phyloP scores from a whole-genome alignment of 768 basidiomycete species.

The Naematelia aurantialba region DNA sequence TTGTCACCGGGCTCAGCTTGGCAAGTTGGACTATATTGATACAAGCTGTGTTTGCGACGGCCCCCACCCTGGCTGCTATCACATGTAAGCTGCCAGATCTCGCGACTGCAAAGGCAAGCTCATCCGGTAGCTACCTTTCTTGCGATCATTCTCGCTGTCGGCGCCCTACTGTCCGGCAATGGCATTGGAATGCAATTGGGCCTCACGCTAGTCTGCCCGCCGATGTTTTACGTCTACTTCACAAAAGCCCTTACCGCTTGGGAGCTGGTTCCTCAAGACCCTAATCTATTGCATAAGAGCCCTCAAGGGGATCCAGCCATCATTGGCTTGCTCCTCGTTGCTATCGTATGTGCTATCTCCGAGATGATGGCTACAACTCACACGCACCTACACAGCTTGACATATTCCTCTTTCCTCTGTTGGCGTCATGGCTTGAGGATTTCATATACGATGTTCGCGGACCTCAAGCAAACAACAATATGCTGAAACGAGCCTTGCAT shows the following conservation, averaged over 20 bases:
- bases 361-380: too few relatives aligned
- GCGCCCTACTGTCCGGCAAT: slow-evolving; percentile 60
- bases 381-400: slow-evolving; percentile 56
- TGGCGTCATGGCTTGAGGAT: slow-evolving; percentile 62
- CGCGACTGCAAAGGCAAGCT: slow-evolving; percentile 53
- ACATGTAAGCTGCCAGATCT: slow-evolving; percentile 62
- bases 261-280: slow-evolving; percentile 56
- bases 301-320: slow-evolving; percentile 60
- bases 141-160: slow-evolving; percentile 63
- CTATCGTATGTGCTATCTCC: slow-evolving; percentile 55
- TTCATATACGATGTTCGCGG: slow-evolving; percentile 59
- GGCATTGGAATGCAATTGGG: slow-evolving; percentile 58
- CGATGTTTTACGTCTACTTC: slow-evolving; percentile 70
- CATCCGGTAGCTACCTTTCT: slow-evolving; percentile 52
- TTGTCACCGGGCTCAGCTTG: slow-evolving; percentile 55
- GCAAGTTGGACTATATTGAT: slow-evolving; percentile 33
- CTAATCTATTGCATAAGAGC: slow-evolving; percentile 60
- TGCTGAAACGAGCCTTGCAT: background rate
- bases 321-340: slow-evolving; percentile 62
- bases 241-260: slow-evolving; percentile 66
- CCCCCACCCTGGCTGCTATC: slow-evolving; percentile 33
- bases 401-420: slow-evolving; percentile 69
- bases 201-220: slow-evolving; percentile 69
- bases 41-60: slow-evolving; percentile 22
- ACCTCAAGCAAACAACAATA: slow-evolving; percentile 9